Base-by-base conservation (phyloP, 306 rosid species). In the Vigna angularis region DNA sequence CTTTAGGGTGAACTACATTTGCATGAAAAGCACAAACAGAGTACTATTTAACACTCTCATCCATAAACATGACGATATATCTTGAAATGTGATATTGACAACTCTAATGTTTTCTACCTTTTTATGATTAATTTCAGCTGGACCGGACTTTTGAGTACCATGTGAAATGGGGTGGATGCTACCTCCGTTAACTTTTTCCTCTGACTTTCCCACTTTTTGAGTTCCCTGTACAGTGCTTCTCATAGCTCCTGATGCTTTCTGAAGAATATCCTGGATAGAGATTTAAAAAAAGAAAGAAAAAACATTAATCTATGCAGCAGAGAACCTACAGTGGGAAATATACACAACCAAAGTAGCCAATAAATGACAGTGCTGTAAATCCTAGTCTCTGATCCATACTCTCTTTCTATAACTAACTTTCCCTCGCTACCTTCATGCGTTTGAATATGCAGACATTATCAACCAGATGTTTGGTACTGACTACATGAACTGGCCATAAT, bases 231-330 rank as follows among this genome's bases (percentile, higher is more conserved):
- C 68, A 58, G 87, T 79, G 62, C 69, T 87, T 81, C 79, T 84
- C 70, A 85, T 72, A 58, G 90, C 91, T 77, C 83, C 89, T 38
- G 99, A 86, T 61, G 85, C 85, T 85, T 86, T 93, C 61, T 83
- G 83, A 83, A 91, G 44, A 82, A 87, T 83, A 53, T 71, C 81
- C 97, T 91, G 82, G 38, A 67, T 56, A 75, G 49, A 51, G 64
- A 62, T 32, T 76, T 61, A 17, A 36, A 50, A n/a, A 73, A 24
- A 15, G 34, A n/a, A 73, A 59, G 17, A 58, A 14, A 58, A 14
- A 72, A 65, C n/a, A 36, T 50, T 58, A 83, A 76, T 53, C 57
- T 7, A 57, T 44, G 71, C 74, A 82, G 70, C 8, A 47, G 66
- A 66, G 69, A 82, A 53, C 53, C 18, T 6, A 12, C 57, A 11